phyloP scores from a whole-genome alignment of 352 stramenopile species.

The Thalassiosira ordinaria region DNA sequence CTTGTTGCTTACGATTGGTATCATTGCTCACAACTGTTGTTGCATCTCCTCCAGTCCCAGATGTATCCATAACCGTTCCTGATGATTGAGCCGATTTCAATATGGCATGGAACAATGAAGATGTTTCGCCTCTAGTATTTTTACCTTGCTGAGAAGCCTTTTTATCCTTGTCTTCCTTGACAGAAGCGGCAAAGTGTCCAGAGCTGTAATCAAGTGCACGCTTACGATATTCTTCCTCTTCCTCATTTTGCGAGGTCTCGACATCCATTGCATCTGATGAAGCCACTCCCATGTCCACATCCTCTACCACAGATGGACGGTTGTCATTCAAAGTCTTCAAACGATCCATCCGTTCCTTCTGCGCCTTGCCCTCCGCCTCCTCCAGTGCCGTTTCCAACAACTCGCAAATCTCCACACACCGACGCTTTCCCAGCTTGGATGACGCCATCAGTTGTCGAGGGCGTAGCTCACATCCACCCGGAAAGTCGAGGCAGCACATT shows the following conservation, averaged over 20 bases:
- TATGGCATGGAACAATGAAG: constrained; percentile 67
- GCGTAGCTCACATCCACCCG: constrained; percentile 72
- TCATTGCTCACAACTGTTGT: not conserved
- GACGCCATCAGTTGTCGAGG: constrained; percentile 63
- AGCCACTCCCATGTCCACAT: no score
- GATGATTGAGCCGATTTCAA: constrained; percentile 56
- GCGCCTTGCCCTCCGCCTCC: constrained; percentile 70
- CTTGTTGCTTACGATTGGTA: not conserved
- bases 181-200: constrained; percentile 69
- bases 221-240: constrained; percentile 73
- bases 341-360: constrained; percentile 63
- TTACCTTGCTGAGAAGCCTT: constrained; percentile 15
- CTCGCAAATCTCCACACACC: constrained; percentile 67
- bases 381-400: constrained; percentile 67
- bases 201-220: constrained; percentile 76
- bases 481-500: constrained; percentile 81
- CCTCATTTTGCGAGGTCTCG: no score
- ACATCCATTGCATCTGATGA: no score
- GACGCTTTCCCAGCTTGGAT: constrained; percentile 52
- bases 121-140: constrained; percentile 39
- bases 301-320: not conserved
- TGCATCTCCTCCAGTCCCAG: not conserved
- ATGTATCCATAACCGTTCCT: constrained; percentile 11
- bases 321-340: constrained; percentile 36
- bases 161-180: constrained; percentile 68